Base-by-base conservation (phyloP, 202 grass and related monocot genomes). In the Schoenoplectus tabernaemontani region DNA sequence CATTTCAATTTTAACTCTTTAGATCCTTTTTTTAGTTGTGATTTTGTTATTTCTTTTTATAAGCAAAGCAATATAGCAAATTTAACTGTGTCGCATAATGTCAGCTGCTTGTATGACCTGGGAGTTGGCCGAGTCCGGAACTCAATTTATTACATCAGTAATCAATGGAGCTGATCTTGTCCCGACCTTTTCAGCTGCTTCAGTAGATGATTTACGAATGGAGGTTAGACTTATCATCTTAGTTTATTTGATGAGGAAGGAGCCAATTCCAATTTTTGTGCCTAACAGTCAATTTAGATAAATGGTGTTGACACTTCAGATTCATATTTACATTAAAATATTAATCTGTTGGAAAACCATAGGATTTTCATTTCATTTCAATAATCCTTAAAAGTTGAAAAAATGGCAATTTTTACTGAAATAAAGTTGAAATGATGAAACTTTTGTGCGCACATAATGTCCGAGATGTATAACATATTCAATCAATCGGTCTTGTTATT, bases 41-140 rank as follows among this genome's bases (percentile, higher is more conserved):
- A 26, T 33, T 72, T 42, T 75, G n/a, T 46, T 78, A 32, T n/a
- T 33, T 33, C 4, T 76, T 83, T 61, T 57, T 32, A n/a, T n/a
- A n/a, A n/a, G 41, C 15, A 37, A 36, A 30, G 51, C 13, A 48
- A 63, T 46, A 83, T 51, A 36, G 46, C 59, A 60, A 59, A 75
- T 39, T 83, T 50, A 33, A 83, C 33, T 83, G 7, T 13, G 9
- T 37, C 20, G 30, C 58, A 53, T 62, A 41, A 61, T 63, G 15
- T 67, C 89, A 98, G 95, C 91, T 87, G 95, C 95, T 74, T 98
- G 89, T 80, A 95, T 98, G 91, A 98, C 95, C 56, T 98, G 87
- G 95, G 91, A 98, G 72, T 89, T 98, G 86, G 95, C 95, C 16
- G 95, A 98, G 56, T 98, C 91, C 30, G 95, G 95, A 69, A 79